These are phyloP conservation scores for Mentha longifolia DNA, from an alignment of 257 asterid species.

Conservation along the genomic window DNA sequence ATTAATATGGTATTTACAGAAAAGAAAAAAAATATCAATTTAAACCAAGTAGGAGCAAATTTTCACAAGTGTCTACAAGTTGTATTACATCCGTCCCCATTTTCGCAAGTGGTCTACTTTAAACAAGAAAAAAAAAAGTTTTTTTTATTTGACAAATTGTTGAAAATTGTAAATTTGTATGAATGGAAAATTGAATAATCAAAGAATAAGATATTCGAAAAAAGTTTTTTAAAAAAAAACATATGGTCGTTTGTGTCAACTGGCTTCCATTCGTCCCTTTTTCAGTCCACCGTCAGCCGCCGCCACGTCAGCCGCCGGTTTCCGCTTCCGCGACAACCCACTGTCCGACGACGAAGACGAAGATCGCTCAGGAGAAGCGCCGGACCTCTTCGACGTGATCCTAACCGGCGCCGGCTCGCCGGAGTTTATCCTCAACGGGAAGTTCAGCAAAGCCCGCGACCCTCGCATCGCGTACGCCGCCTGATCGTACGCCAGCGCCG, in stretches of 20 bases:
- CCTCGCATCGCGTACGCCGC: conserved; percentile 52
- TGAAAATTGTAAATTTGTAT: background rate
- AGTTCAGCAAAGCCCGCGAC: conserved; percentile 45
- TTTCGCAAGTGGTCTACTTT: background rate
- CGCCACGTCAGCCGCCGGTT: conserved; percentile 6
- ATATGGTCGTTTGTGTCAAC: background rate
- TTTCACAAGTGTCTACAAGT: background rate
- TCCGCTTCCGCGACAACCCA: conserved; percentile 30
- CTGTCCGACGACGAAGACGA: conserved; percentile 13
- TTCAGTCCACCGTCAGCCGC: conserved; percentile 5
- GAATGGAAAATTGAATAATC: background rate
- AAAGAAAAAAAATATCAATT: no score
- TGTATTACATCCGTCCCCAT: background rate
- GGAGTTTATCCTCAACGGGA: conserved; percentile 47
- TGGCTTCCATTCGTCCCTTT: conserved; percentile 10
- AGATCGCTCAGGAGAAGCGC: conserved; percentile 1
- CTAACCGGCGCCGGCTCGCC: conserved; percentile 48
- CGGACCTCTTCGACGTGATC: conserved; percentile 38
- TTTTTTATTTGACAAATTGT: background rate
- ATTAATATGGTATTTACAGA: no score
- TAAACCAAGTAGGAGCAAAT: background rate
- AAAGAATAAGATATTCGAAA: background rate
- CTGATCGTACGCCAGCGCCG: conserved; percentile 44
- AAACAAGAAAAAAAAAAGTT: background rate
- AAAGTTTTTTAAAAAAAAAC: no score